Evolutionary conservation across 2,329 filamentous ascomycete genomes (phyloP), one percentile per base, ranked within the genome.

Genomic region (Diaporthe amygdali): DNA sequence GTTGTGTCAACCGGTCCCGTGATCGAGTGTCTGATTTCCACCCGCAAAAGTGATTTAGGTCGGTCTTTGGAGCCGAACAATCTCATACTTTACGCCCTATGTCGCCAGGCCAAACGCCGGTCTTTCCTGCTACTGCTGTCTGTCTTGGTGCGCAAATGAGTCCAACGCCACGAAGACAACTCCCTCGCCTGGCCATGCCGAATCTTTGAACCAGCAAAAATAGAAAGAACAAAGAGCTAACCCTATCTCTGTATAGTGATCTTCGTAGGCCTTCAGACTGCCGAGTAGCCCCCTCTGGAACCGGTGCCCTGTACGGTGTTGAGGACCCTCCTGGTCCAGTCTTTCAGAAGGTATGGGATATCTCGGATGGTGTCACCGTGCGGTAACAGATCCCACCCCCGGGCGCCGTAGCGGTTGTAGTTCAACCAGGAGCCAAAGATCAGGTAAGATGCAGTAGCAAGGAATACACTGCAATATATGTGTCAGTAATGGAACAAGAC

Each of bases 401-500:
- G 89, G 66, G 96, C 95, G 59, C 96, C 96, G 82, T 97, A 97
- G 73, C 95, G 93, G 85, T 95, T 98, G 88, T 98, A 98, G 86
- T 98, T 98, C 81, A 98, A 91, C 96, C 96, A 99, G 25, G 95
- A 97, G 74, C 96, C 95, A 79, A 98, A 98, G 81, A 98, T 97
- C 75, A 99, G 91, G 84, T 98, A 99, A 30, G 95, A 85, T 2
- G 96, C 94, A 49, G 91, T 92, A 55, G 90, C 90, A 74, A 98
- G 88, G 88, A 99, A 99, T 72, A 92, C 84, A 76, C 95, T 97
- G 75, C 25, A 68, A 68, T n/a, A 27, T 0, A 5, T 41, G 8
- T 14, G 72, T 78, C 74, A 75, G 79, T 20, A 69, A 15, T 6
- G 6, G 7, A n/a, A 5, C 15, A 17, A 1, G 5, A 22, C 27